Base-by-base conservation (phyloP, 2,329 filamentous ascomycete genomes). In the Golovinomyces cichoracearum region DNA sequence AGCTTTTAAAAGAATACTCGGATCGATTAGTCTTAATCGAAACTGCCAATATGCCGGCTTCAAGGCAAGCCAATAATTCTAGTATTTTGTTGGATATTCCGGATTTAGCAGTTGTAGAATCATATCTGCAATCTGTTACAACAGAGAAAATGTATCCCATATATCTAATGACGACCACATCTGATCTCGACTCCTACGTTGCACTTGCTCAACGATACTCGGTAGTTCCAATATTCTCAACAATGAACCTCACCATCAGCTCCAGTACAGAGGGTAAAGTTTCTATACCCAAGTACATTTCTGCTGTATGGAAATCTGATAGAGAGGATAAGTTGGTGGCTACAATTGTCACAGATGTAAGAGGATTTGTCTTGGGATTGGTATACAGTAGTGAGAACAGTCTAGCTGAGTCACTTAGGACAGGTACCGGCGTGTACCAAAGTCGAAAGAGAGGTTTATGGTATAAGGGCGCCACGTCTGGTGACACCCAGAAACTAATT, bases 341-440 rank as follows among this genome's bases (percentile, higher is more conserved):
- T 1, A 98, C 90, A 0, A 73, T 93, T 3, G 90, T 98, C 6
- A 85, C 82, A 1, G 84, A 98, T 60, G 83, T 93, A 67, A 70
- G 80, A 45, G 86, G 85, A 1, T 69, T 81, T 19, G 83, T 84
- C 7, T 68, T 98, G 13, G 90, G 90, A 0, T 66, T 98, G 54
- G 90, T 94, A 17, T 98, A 94, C 69, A 93, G 86, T 64, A 94
- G 83, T 60, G 76, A 81, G 53, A 83, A 92, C 63, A 95, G 88
- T 61, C 76, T 98, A 29, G 70, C 76, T 7, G 88, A 93, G 65
- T 88, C 88, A 33, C 62, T 98, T 52, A 75, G 74, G 58, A 93
- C 84, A 6, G 78, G 78, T 19, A 70, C 72, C 12, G 60, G 90
- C 27, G 88, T 95, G 33, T 98, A 98, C 63, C 85, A 94, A 65